These are phyloP conservation scores for Mortierella sp. DNA, from an alignment of 371 early-diverging fungal genomes.

Conservation along the genomic window DNA sequence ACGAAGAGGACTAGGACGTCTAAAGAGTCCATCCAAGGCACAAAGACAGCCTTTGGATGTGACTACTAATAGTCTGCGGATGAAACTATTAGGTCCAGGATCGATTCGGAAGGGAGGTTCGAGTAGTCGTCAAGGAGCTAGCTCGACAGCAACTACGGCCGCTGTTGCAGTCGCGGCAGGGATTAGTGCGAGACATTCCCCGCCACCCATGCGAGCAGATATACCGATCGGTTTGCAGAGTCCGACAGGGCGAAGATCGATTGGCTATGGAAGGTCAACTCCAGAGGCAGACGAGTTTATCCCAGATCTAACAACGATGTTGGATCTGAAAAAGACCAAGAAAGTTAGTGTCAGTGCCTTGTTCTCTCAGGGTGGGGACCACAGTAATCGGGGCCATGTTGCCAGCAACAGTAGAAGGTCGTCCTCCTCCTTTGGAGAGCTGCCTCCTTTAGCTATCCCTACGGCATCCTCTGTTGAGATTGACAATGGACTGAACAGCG, in stretches of 20 bases:
- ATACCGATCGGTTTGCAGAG: conserved; percentile 14
- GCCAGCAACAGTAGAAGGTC: too few relatives aligned
- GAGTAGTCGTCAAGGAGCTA: neutral
- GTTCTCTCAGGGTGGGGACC: too few relatives aligned
- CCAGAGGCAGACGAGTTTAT: conserved; percentile 2
- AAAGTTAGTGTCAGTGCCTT: too few relatives aligned
- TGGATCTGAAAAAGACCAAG: conserved; percentile 13
- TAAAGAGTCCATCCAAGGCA: conserved; percentile 35
- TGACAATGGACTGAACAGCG: too few relatives aligned
- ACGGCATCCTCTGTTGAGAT: too few relatives aligned
- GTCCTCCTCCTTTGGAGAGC: too few relatives aligned
- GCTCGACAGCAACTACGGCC: too few relatives aligned
- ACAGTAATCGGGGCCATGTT: too few relatives aligned
- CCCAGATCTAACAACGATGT: conserved; percentile 21
- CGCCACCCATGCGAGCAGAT: neutral
- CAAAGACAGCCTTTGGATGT: conserved; percentile 31
- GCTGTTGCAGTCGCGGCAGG: too few relatives aligned
- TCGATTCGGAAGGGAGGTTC: conserved; percentile 19
- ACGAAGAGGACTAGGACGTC: conserved; percentile 22
- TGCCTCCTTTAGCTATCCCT: too few relatives aligned
- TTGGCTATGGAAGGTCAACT: neutral
- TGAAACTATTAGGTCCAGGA: conserved; percentile 29
- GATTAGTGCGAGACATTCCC: too few relatives aligned
- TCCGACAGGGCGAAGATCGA: conserved; percentile 10
- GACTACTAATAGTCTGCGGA: conserved; percentile 32